Evolutionary conservation across 2,329 filamentous ascomycete species (phyloP), one percentile per base, ranked within the genome.

Genomic region (Colletotrichum tabaci): DNA sequence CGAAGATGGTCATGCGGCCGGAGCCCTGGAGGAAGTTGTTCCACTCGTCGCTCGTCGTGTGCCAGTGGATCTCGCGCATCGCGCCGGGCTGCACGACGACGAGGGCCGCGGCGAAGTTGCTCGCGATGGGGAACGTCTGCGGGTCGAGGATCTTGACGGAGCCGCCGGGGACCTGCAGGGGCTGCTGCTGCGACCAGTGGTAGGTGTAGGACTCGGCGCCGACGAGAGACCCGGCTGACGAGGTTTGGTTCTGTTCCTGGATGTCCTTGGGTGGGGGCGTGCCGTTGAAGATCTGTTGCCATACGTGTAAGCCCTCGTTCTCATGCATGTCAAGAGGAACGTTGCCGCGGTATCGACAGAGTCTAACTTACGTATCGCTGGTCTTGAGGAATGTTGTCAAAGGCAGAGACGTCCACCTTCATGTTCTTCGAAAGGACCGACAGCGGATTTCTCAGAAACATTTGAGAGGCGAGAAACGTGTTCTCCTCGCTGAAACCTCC

Each of bases 31-130:
- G 79, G 81, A 91, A 90, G 79, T 87, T 91, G 61, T 84, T 85
- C 89, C 89, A 91, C 78, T 91, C 89, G 77, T 91, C 89, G 10
- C 83, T 86, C 1, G 83, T 84, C 1, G 87, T 87, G 80, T 91
- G 89, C 89, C 89, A 91, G 80, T 91, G 89, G 53, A 92, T 81
- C 76, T 91, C 89, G 26, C 90, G 86, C 87, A 91, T 88, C 1
- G 89, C 89, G n/a, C 89, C 89, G 0, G 89, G 89, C 74, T 89
- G 82, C 42, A 91, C 81, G 2, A 86, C 88, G 12, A 91, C 87
- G 2, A 91, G 81, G 0, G 88, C 88, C 0, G 86, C 85, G 4
- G 88, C 87, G 77, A 91, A 89, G 66, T 83, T 84, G 13, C 77
- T 78, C 0, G 89, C 87, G 38, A 89, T 81, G 6, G 89, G 89